Evolutionary conservation across 495 filamentous ascomycete genomes (phyloP), one percentile per base, ranked within the genome.

Genomic region (Aspergillus conjunctus): DNA sequence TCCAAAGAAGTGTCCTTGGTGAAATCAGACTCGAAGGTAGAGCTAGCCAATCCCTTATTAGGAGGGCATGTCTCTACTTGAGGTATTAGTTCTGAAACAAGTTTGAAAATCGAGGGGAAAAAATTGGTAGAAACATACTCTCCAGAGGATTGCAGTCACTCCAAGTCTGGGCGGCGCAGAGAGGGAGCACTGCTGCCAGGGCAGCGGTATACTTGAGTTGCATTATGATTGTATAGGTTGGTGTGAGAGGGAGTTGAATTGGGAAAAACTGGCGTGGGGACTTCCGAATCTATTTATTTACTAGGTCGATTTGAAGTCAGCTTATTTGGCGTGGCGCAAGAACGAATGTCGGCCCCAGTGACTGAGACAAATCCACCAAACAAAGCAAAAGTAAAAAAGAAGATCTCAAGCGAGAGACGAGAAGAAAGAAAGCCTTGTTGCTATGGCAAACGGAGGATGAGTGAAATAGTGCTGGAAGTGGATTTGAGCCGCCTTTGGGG

Each of bases 1-100:
- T 72, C 68, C 48, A 79, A 71, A 22, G 82, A 74, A n/a, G n/a
- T n/a, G 1, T 84, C 84, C 8, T 82, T 77, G 15, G 79, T 82
- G 76, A 92, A 92, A 76, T 92, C 88, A 66, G 84, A 78, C 62
- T 73, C 81, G 70, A 82, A 83, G 62, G 71, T 66, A 54, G 72
- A 75, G 51, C 79, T 80, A 48, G 79, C 78, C 46, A 93, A 76
- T 54, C 87, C 91, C 12, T 81, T 80, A 69, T 92, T 77, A 31
- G 85, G 68, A 9, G 85, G 79, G 69, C 90, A 93, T 26, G 71
- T 71, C 32, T 70, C 75, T 81, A 50, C 30, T 37, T 18, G 17
- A 44, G 17, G 6, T 14, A 17, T 60, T 61, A 58, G 57, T 54
- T 48, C 18, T 18, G 14, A 39, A 9, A 26, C n/a, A n/a, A n/a